Conservation (phyloP, 495 filamentous ascomycete species). For the Penicillium paxilli region DNA sequence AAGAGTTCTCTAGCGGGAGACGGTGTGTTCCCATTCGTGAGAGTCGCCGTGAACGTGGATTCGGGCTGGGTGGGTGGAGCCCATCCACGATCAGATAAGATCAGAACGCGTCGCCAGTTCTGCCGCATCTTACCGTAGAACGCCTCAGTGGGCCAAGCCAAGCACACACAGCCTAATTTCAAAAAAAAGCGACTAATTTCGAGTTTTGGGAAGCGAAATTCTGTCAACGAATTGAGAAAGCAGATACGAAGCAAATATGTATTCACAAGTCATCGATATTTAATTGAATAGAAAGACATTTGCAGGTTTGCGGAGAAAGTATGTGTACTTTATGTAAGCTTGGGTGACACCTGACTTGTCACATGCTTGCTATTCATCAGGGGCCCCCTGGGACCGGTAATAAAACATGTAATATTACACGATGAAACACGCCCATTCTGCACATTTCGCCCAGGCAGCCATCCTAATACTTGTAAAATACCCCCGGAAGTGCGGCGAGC, state of each 20-base stretch:
- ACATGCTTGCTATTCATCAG: slow-evolving; percentile 1
- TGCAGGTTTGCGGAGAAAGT: background rate
- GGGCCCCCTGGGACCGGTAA: background rate
- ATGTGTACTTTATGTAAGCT: too few relatives aligned
- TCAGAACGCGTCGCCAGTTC: slow-evolving; percentile 13
- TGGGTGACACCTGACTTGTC: too few relatives aligned
- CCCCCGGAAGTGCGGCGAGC: slow-evolving; percentile 35
- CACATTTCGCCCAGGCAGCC: background rate
- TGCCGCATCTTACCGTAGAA: background rate
- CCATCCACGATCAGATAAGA: slow-evolving; percentile 31
- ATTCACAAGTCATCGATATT: background rate
- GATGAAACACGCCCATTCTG: background rate
- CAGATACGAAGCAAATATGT: background rate
- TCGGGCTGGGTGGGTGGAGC: slow-evolving; percentile 17
- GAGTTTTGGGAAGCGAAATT: background rate
- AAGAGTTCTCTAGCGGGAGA: background rate
- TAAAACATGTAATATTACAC: background rate
- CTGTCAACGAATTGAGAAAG: background rate
- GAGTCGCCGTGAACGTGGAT: slow-evolving; percentile 4
- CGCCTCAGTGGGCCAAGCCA: background rate
- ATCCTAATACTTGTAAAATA: background rate
- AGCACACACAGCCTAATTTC: too few relatives aligned
- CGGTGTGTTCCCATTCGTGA: slow-evolving; percentile 8
- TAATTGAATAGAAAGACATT: background rate
- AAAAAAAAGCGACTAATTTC: too few relatives aligned